Percentiles rank a stretch among this genome's conserved stretches.
Evolutionary conservation across 1,284 basidiomycete species (phyloP).

Genomic region (Tilletia walkeri): DNA sequence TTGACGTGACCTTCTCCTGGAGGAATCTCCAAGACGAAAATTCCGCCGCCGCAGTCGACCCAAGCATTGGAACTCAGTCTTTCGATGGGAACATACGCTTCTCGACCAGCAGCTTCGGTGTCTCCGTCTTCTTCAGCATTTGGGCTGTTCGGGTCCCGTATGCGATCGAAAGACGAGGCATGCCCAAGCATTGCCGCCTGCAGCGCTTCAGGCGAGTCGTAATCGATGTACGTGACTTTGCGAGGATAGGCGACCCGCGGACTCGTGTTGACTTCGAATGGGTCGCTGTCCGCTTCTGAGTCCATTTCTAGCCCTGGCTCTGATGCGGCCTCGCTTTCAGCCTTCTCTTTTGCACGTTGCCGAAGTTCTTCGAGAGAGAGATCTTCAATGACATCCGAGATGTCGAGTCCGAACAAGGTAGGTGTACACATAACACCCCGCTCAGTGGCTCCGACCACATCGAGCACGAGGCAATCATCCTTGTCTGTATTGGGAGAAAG

Average conservation of each 20-base stretch:
- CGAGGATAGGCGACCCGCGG: background rate
- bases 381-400: slow-evolving; percentile 70
- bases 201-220: slow-evolving; percentile 70
- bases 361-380: slow-evolving; percentile 27
- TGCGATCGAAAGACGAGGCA: background rate
- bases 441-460: slow-evolving; percentile 78
- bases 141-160: background rate
- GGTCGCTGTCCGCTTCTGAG: too few species aligned
- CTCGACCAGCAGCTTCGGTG: background rate
- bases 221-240: slow-evolving; percentile 74
- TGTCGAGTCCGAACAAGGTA: slow-evolving; percentile 80
- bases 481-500: slow-evolving; percentile 79
- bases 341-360: background rate
- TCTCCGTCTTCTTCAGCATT: background rate
- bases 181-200: slow-evolving; percentile 60
- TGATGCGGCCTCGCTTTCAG: background rate
- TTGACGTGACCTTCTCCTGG: slow-evolving; percentile 72
- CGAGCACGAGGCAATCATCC: slow-evolving; percentile 80
- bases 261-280: too few species aligned
- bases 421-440: slow-evolving; percentile 77
- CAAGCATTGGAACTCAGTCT: slow-evolving; percentile 66
- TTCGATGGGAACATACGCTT: slow-evolving; percentile 54
- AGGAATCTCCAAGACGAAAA: slow-evolving; percentile 73
- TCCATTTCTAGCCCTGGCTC: too few species aligned
- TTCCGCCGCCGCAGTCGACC: slow-evolving; percentile 75